Evolutionary conservation across 1,284 basidiomycete species (phyloP).

Genomic region (Ceratobasidium sp.): DNA sequence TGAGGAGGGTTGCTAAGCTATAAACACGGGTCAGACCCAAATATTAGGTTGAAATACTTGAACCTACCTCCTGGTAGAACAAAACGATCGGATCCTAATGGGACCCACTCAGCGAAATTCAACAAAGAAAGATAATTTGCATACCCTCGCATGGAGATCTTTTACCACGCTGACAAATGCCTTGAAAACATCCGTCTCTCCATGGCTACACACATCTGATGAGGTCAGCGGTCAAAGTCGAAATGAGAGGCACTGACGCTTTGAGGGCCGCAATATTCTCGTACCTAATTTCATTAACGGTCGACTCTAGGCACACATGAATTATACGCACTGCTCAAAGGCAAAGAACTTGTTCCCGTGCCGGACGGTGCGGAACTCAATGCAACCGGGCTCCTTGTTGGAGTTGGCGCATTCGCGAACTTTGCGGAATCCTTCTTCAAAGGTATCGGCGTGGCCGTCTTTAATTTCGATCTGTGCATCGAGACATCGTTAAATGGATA

Average conservation of each 20-base stretch:
- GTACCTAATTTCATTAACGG: constrained; percentile 15
- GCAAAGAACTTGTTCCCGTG: constrained; percentile 31
- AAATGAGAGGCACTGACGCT: constrained; percentile 1
- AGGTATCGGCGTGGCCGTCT: constrained; percentile 28
- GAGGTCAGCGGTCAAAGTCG: neutral
- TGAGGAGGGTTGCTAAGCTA: constrained; percentile 25
- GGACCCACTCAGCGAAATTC: neutral
- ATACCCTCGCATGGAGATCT: constrained; percentile 27
- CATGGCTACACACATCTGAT: neutral
- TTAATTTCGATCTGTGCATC: constrained; percentile 26
- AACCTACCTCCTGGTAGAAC: constrained; percentile 34
- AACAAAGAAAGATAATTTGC: neutral
- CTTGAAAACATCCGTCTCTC: constrained; percentile 35
- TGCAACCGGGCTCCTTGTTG: constrained; percentile 35
- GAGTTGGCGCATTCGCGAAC: constrained; percentile 36
- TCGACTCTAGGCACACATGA: neutral
- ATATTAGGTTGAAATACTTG: neutral
- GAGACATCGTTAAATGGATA: neutral
- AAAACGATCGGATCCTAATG: constrained; percentile 26
- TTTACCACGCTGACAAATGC: constrained; percentile 28
- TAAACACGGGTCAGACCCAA: neutral
- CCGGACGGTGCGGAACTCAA: constrained; percentile 34
- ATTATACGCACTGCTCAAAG: constrained; percentile 28
- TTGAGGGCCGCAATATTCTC: constrained; percentile 23
- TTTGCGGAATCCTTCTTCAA: constrained; percentile 31